Conservation (phyloP, 2,329 filamentous ascomycete genomes). For the Nemania sp. region DNA sequence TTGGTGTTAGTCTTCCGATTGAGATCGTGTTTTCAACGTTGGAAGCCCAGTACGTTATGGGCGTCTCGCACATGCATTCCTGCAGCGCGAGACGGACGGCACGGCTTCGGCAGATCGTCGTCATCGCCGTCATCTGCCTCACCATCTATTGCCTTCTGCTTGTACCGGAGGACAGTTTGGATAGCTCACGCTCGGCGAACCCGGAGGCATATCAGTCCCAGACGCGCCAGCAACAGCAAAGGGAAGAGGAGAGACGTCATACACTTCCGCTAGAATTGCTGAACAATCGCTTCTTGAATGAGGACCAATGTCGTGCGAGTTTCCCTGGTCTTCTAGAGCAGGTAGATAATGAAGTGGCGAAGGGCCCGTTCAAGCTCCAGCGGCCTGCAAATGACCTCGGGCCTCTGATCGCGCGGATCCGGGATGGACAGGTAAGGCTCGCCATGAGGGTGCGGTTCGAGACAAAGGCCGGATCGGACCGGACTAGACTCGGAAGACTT, state of each 20-base stretch:
- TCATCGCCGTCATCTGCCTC: slow-evolving; percentile 46
- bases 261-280: slow-evolving; percentile 41
- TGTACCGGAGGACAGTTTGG: slow-evolving; percentile 41
- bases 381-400: slow-evolving; percentile 54
- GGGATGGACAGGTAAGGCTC: slow-evolving; percentile 54
- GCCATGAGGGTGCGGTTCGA: background rate
- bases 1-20: background rate
- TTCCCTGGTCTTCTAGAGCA: slow-evolving; percentile 63
- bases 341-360: slow-evolving; percentile 58
- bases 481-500: background rate
- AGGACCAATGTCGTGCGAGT: slow-evolving; percentile 56
- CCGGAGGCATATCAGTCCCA: slow-evolving; percentile 28
- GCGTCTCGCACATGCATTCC: slow-evolving; percentile 24
- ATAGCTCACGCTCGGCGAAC: slow-evolving; percentile 36
- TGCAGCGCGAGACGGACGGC: slow-evolving; percentile 39
- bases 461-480: background rate
- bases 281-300: slow-evolving; percentile 56
- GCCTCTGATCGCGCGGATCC: slow-evolving; percentile 58
- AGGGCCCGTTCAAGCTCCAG: slow-evolving; percentile 58
- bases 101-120: slow-evolving; percentile 47
- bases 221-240: background rate
- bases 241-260: background rate
- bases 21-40: background rate
- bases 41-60: slow-evolving; percentile 14
- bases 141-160: slow-evolving; percentile 49